Evolutionary conservation across 2,329 filamentous ascomycete genomes (phyloP).

Genomic region (Botrytis squamosa): DNA sequence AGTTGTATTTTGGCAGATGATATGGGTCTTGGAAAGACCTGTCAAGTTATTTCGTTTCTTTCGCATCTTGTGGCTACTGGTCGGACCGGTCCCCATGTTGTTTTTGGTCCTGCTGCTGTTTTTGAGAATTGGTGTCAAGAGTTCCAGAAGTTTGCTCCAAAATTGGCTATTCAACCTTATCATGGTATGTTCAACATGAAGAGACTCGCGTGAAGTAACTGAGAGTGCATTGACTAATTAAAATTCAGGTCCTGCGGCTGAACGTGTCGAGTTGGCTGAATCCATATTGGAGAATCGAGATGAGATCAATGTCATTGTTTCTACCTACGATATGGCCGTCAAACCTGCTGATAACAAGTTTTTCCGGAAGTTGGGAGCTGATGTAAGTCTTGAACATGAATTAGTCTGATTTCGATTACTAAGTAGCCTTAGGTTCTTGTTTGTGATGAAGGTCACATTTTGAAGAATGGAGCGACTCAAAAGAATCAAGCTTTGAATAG

Average conservation of each 20-base stretch:
- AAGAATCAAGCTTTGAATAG: slow-evolving; percentile 76
- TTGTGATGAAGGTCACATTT: slow-evolving; percentile 90
- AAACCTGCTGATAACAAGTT: slow-evolving; percentile 61
- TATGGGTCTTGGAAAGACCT: slow-evolving; percentile 96
- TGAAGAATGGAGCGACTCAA: slow-evolving; percentile 85
- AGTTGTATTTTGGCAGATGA: slow-evolving; percentile 95
- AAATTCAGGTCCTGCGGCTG: slow-evolving; percentile 58
- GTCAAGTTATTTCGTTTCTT: slow-evolving; percentile 90
- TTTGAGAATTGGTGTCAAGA: slow-evolving; percentile 95
- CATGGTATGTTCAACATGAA: slow-evolving; percentile 43
- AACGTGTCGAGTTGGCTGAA: slow-evolving; percentile 66
- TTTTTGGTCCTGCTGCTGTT: slow-evolving; percentile 90
- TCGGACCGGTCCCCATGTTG: slow-evolving; percentile 70
- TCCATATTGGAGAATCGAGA: slow-evolving; percentile 62
- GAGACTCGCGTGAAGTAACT: background rate
- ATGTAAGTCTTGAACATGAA: slow-evolving; percentile 40
- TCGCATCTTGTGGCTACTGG: slow-evolving; percentile 74
- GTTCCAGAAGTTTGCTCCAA: slow-evolving; percentile 82
- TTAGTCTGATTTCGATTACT: slow-evolving; percentile 16
- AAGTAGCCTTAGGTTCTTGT: slow-evolving; percentile 47
- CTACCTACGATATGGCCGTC: slow-evolving; percentile 65
- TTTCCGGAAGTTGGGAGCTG: slow-evolving; percentile 55
- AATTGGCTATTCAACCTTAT: slow-evolving; percentile 69
- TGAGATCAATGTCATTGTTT: slow-evolving; percentile 69
- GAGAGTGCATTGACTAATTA: slow-evolving; percentile 14